phyloP scores from a whole-genome alignment of 2,329 filamentous ascomycete genomes.

The Mycosphaerella sp. region DNA sequence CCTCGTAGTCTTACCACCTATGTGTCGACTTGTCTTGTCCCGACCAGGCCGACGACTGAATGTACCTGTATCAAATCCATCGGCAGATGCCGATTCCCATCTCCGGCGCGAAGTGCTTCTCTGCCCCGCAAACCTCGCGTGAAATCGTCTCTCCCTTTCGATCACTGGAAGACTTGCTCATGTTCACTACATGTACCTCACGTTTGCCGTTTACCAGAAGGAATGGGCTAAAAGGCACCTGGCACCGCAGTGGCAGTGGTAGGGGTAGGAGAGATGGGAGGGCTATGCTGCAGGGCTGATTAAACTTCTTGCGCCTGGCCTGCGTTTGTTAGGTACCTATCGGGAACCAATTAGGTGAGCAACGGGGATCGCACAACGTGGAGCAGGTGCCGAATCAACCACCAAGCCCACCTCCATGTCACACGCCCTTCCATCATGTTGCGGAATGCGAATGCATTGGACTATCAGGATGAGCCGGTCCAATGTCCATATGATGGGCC shows the following conservation, averaged over 20 bases:
- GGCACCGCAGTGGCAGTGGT: neutral
- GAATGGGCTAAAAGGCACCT: neutral
- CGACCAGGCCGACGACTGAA: constrained; percentile 1
- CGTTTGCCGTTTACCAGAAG: no score
- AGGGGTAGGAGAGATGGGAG: neutral
- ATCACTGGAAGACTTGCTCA: neutral
- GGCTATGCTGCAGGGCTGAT: neutral
- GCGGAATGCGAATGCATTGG: no score
- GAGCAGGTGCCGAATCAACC: neutral
- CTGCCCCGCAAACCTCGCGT: neutral
- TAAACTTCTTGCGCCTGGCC: neutral
- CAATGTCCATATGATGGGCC: no score
- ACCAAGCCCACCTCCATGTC: no score
- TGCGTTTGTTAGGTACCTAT: neutral
- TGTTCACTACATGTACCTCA: neutral
- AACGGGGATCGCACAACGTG: neutral
- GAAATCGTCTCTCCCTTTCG: neutral
- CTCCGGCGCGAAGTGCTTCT: neutral
- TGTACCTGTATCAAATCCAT: neutral
- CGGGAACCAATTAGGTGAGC: neutral
- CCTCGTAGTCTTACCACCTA: neutral
- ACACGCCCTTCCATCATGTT: no score
- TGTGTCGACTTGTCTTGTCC: constrained; percentile 3
- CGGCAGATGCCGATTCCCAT: neutral
- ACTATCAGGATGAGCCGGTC: no score